Base-by-base conservation (phyloP, 2,329 filamentous ascomycete species). In the Dendryphion nanum region DNA sequence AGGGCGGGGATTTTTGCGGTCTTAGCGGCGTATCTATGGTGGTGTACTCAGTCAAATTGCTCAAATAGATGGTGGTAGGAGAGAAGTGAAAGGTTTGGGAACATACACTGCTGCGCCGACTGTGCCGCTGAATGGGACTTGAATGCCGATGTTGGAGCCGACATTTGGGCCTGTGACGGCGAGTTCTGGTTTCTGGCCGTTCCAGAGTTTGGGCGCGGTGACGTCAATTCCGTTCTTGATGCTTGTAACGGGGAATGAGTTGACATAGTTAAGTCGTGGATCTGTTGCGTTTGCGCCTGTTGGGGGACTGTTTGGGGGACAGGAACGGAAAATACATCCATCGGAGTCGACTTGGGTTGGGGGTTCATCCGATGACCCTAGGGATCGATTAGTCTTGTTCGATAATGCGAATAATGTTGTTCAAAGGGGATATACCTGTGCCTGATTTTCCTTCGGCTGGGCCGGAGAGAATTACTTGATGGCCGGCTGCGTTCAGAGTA, bases 371-470 rank as follows among this genome's bases (percentile, higher is more conserved):
- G 53, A 53, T 0, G 79, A 82, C 19, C 78, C 79, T 84, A 17
- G 23, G 4, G n/a, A n/a, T n/a, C n/a, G n/a, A n/a, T n/a, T n/a
- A n/a, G n/a, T n/a, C n/a, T n/a, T n/a, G n/a, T n/a, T n/a, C n/a
- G n/a, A n/a, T n/a, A n/a, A n/a, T n/a, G n/a, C n/a, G n/a, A n/a
- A n/a, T n/a, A n/a, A 14, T 18, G 23, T 26, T 13, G 14, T 47
- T 58, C 49, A 55, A n/a, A n/a, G n/a, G n/a, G n/a, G 82, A n/a
- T n/a, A n/a, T n/a, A n/a, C 82, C 73, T 23, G 67, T 73, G 33
- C 81, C 83, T 13, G 81, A 85, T 58, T 83, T 65, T 59, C 86
- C 79, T 38, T 84, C 76, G 0, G 83, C 82, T 0, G 84, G 83
- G 0, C 72, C 79, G 1, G 82, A 85, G 5, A 88, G 69, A 7